Evolutionary conservation across 345 rosid genomes (phyloP), one percentile per base, ranked within the genome.

Genomic region (Salix brachista): DNA sequence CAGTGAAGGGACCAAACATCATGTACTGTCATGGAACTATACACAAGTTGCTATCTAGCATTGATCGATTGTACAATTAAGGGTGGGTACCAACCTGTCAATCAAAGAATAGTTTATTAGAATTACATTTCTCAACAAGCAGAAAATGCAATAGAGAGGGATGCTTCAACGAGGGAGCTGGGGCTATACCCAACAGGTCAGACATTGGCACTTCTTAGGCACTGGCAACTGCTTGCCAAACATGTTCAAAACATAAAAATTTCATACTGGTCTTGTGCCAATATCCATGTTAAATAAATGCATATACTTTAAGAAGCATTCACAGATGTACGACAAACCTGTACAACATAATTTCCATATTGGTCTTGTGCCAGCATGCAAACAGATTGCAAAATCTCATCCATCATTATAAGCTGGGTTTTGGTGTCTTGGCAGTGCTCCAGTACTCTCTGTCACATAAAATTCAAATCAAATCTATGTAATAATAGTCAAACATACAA

Each of bases 301-400:
- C 19, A 23, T 39, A 48, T 32, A 23, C 6, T 17, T 72, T 7
- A 60, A 46, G 46, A 58, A 48, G 5, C 64, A 67, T 21, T 21
- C 61, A n/a, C 8, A 8, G 8, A 34, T 34, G 67, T 2, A 73
- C 1, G 67, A 82, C 94, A 80, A 80, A 96, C 99, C 99, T 96
- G 99, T 74, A 96, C 89, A 77, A 96, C 99, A 81, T 96, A 96
- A 82, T 96, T 96, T 71, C 98, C 99, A 78, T 96, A 96, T 73
- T 93, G 99, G 81, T 96, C 99, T 73, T 96, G 97, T 42, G 99
- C 98, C 84, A 96, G 71, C 97, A 91, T 89, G 80, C 93, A 87
- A 78, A 96, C 98, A 73, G 95, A 90, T 26, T 73, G 85, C 80
- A 96, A 68, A 60, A 96, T 86, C 81, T 92, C 97, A 75, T 89